phyloP scores from a whole-genome alignment of 257 asterid species.

The Leptodermis oblonga region DNA sequence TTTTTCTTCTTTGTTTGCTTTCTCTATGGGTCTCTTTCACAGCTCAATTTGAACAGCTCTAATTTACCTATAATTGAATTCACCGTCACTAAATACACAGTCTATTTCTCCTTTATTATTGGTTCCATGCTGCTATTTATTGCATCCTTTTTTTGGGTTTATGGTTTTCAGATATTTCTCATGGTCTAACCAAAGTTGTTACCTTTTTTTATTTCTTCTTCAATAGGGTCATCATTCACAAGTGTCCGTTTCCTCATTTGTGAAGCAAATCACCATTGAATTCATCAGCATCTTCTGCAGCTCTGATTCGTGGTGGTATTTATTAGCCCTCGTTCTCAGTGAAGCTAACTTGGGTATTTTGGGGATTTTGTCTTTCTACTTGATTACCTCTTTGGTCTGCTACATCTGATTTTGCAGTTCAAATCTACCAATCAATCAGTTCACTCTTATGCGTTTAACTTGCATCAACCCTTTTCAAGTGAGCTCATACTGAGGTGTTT shows the following conservation, averaged over 20 bases:
- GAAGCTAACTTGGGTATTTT: slow-evolving; percentile 22
- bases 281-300: slow-evolving; percentile 28
- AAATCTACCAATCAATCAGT: slow-evolving; percentile 21
- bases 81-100: slow-evolving; percentile 31
- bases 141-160: slow-evolving; percentile 30
- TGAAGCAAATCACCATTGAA: slow-evolving; percentile 31
- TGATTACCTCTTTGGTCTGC: slow-evolving; percentile 30
- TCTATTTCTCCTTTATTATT: slow-evolving; percentile 18
- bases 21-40: slow-evolving; percentile 39
- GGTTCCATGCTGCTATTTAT: slow-evolving; percentile 29
- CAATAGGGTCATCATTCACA: slow-evolving; percentile 36
- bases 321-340: slow-evolving; percentile 23
- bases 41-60: slow-evolving; percentile 27
- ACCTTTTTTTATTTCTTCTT: slow-evolving; percentile 31
- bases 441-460: slow-evolving; percentile 4
- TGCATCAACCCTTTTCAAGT: neutral
- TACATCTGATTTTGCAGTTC: slow-evolving; percentile 23
- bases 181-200: slow-evolving; percentile 34
- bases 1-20: slow-evolving; percentile 45
- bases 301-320: slow-evolving; percentile 27
- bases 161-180: slow-evolving; percentile 61
- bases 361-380: slow-evolving; percentile 23
- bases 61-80: slow-evolving; percentile 32
- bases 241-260: slow-evolving; percentile 33
- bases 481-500: slow-evolving; percentile 8